Percentiles rank a stretch among this genome's conserved stretches.
phyloP scores from a whole-genome alignment of 139 green algal species.

The Chlamydomonas incerta region DNA sequence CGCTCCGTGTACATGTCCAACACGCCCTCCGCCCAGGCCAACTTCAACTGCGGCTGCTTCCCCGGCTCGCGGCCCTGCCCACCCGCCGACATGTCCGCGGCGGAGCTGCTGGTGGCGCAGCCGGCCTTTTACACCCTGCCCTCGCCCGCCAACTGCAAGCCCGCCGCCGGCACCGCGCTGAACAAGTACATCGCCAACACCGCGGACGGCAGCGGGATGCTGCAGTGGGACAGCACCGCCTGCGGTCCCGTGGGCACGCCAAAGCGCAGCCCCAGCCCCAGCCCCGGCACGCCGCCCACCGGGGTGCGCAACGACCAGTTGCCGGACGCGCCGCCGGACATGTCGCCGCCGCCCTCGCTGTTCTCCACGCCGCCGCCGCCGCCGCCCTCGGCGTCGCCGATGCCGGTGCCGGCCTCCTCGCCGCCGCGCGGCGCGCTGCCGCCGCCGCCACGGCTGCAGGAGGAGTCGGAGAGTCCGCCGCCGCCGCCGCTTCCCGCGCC shows the following conservation, averaged over 20 bases:
- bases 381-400: neutral
- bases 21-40: neutral
- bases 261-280: neutral
- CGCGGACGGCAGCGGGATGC: neutral
- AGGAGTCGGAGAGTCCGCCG: neutral
- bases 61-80: neutral
- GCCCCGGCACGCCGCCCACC: neutral
- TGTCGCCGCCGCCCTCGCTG: neutral
- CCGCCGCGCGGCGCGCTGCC: neutral
- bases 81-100: neutral
- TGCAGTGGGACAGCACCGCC: constrained; percentile 10
- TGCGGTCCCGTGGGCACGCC: constrained; percentile 14
- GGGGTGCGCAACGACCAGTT: neutral
- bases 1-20: neutral
- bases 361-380: neutral
- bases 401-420: neutral
- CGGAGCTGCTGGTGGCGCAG: neutral
- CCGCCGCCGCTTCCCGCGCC: neutral
- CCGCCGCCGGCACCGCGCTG: neutral
- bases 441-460: neutral
- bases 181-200: neutral
- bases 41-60: constrained; percentile 19
- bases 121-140: constrained; percentile 15
- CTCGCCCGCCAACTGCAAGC: neutral
- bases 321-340: neutral